These are phyloP conservation scores for Tuber umbilicatum DNA, from an alignment of 495 filamentous ascomycete genomes.

Conservation along the genomic window DNA sequence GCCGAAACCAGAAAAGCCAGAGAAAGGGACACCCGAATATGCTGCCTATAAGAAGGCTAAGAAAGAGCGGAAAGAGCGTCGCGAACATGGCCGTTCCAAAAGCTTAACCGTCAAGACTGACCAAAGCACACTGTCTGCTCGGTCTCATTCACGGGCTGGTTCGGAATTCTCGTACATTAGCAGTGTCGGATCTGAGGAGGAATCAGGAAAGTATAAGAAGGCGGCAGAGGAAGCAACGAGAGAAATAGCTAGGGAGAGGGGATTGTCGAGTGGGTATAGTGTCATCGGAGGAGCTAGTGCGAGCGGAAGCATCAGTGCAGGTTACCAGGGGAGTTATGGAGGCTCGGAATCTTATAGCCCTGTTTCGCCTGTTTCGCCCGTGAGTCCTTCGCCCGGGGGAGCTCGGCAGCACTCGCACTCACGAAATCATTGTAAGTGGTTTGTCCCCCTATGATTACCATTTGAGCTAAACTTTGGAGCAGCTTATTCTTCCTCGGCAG, in stretches of 20 bases:
- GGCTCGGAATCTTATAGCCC: conserved; percentile 20
- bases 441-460: conserved; percentile 6
- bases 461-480: conserved; percentile 6
- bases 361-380: conserved; percentile 24
- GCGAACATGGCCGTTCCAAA: conserved; percentile 16
- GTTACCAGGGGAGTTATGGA: conserved; percentile 25
- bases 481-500: conserved; percentile 23
- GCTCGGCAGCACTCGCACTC: conserved; percentile 12
- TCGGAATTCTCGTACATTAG: conserved; percentile 25
- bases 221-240: background rate
- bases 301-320: conserved; percentile 13
- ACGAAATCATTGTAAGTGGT: conserved; percentile 1
- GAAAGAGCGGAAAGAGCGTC: conserved; percentile 28
- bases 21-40: conserved; percentile 35
- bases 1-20: conserved; percentile 34
- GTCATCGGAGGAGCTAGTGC: conserved; percentile 18
- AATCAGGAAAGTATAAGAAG: conserved; percentile 8
- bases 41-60: conserved; percentile 38
- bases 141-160: conserved; percentile 22
- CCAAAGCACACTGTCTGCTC: background rate
- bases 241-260: conserved; percentile 10
- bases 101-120: conserved; percentile 17
- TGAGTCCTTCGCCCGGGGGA: conserved; percentile 17
- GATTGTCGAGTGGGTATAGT: conserved; percentile 19
- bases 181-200: conserved; percentile 20